Base-by-base conservation (phyloP, 805 yeast genomes). In the Saturnispora ahearnii region DNA sequence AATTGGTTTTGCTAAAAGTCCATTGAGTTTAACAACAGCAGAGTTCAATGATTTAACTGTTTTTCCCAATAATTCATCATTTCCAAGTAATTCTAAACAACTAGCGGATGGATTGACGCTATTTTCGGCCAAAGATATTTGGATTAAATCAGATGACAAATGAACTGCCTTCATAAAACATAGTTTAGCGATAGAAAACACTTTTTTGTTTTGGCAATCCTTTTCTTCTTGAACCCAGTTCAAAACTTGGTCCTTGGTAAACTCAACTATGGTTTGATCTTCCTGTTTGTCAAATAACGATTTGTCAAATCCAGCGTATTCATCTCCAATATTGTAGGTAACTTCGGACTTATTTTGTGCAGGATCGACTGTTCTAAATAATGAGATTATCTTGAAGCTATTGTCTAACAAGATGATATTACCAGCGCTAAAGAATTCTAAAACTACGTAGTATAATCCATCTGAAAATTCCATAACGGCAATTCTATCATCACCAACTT, bases 381-480 rank as follows among this genome's bases (percentile, higher is more conserved):
- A 67, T 0, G 91, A 72, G 59, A 89, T 57, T 46, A 90, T 88
- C 57, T 77, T 81, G 52, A 72, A 65, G 21, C 82, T 75, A 29
- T 78, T 74, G 63, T 91, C 95, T 53, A 91, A 71, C 21, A 91
- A 71, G 18, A 91, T 70, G 49, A 91, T 78, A 62, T 91, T 91
- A 28, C 99, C 99, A 3, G 96, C 96, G 62, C 96, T 86, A 69
- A 90, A 91, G 60, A 91, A 91, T 65, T 91, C 99, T 48, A 91
- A 66, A 0, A 87, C 96, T 55, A 91, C 68, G 57, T 85, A 83
- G 60, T 69, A 81, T 47, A 78, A 59, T 2, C 96, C 96, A 59
- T 87, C 96, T 42, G 90, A 81, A 66, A 91, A 91, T 53, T 87
- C 81, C 42, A 91, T 65, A 0, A 89, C 95, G 41, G 87, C 70